A percentile compares a stretch with the other conserved stretches of the same genome.
Conservation (phyloP, 768 basidiomycete species). For the Leccinum boreale region DNA sequence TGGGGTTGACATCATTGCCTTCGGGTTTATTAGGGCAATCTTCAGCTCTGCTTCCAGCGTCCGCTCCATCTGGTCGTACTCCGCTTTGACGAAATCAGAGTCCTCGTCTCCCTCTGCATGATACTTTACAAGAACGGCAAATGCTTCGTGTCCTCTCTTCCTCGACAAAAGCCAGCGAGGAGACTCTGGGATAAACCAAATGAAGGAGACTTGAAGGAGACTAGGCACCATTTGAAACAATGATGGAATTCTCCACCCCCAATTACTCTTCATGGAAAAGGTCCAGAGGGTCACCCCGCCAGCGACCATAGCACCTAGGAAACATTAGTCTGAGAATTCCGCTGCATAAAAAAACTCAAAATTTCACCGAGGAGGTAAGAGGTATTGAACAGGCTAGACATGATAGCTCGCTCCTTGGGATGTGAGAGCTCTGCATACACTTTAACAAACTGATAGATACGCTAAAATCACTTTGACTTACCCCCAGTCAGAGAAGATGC, state of each 20-base stretch:
- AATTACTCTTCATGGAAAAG: not conserved
- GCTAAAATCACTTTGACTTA: not conserved
- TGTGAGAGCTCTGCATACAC: conserved; percentile 11
- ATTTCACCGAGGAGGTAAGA: not conserved
- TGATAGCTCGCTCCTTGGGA: conserved; percentile 14
- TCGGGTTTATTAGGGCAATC: not conserved
- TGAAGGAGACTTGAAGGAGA: not conserved
- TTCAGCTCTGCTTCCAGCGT: conserved; percentile 38
- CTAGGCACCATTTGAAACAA: not conserved
- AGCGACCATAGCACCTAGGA: not conserved
- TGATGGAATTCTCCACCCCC: not conserved
- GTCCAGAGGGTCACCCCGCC: not conserved
- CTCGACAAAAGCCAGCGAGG: not conserved
- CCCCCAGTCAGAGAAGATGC: not conserved
- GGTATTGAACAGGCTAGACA: not conserved
- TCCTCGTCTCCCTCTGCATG: conserved; percentile 30
- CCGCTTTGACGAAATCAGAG: conserved; percentile 55
- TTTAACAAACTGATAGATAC: not conserved
- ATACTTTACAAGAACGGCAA: not conserved
- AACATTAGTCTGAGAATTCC: not conserved
- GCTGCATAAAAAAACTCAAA: too few relatives aligned
- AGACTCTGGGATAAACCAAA: not conserved
- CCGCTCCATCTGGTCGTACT: conserved; percentile 54
- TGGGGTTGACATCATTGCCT: not conserved
- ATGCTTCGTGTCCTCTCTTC: not conserved